Base-by-base conservation (phyloP, 2,329 filamentous ascomycete genomes). In the Fusarium subglutinans region DNA sequence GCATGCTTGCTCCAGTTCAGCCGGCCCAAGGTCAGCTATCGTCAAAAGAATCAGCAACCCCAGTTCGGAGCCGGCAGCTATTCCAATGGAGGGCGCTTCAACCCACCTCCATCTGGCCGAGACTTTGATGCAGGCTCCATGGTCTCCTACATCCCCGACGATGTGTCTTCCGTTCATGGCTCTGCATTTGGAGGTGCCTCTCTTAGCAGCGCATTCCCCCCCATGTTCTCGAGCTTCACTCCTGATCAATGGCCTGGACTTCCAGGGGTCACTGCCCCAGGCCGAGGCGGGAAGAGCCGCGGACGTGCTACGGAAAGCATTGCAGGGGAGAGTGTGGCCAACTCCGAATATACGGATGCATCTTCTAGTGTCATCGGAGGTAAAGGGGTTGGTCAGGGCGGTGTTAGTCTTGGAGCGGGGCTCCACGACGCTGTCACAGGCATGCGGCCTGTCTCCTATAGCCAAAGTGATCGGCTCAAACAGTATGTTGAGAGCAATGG, bases 91-190 rank as follows among this genome's bases (percentile, higher is more conserved):
- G 83, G 84, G 28, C 83, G 85, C 8, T 84, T 82, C 74, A 84
- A 85, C 56, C 82, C 81, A 22, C 81, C 82, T 12, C 83, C 81
- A 66, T 82, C 85, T 4, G 80, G 79, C 43, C 87, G 88, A 48
- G 89, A 91, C 70, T 88, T 90, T 67, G 96, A 98, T 79, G 91
- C 93, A 24, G 93, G 94, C 48, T 98, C 96, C 7, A 93, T 98
- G 80, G 88, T 98, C 77, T 96, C 96, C 22, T 98, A 97, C 81
- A 98, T 99, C 69, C 94, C 96, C 5, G 96, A 99, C 79, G 96
- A 99, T 82, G 95, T 98, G 45, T 98, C 96, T 14, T 98, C 95
- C 5, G 93, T 99, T 51, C 96, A 98, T 82, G 95, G 95, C 54
- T 98, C 95, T 50, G 92, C 95, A 2, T 90, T 98, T 58, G 95